A percentile compares a stretch with the other conserved stretches of the same genome.
phyloP scores from a whole-genome alignment of 768 basidiomycete species.

The Trametes cingulata region DNA sequence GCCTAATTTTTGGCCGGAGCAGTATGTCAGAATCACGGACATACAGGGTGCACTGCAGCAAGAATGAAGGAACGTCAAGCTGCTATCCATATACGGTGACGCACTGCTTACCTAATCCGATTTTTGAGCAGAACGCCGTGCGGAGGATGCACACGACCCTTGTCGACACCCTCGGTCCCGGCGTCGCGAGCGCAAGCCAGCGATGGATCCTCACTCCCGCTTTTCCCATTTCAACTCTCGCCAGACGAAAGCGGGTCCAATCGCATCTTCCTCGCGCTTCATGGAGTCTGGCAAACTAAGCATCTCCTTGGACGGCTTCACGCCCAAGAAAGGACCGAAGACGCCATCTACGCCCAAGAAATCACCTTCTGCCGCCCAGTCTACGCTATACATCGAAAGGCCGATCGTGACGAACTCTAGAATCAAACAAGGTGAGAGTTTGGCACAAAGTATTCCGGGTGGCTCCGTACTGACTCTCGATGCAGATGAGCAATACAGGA shows the following conservation, averaged over 20 bases:
- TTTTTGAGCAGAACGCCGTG: constrained; percentile 16
- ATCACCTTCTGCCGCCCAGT: constrained; percentile 27
- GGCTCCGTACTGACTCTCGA: background rate
- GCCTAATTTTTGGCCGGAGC: too few species aligned
- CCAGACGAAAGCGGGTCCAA: constrained; percentile 66
- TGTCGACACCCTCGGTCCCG: background rate
- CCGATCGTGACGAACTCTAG: constrained; percentile 81
- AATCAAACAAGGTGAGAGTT: constrained; percentile 52
- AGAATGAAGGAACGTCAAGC: too few species aligned
- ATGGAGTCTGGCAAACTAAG: constrained; percentile 42
- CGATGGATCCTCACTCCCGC: constrained; percentile 79
- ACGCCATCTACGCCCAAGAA: constrained; percentile 23
- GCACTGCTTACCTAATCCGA: constrained; percentile 16
- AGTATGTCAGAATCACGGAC: background rate
- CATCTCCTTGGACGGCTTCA: constrained; percentile 44
- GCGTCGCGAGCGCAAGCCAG: constrained; percentile 1
- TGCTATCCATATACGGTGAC: background rate
- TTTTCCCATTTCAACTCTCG: constrained; percentile 76
- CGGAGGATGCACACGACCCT: background rate
- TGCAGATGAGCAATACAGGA: constrained; percentile 66
- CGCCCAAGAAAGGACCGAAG: constrained; percentile 37
- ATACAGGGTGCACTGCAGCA: background rate
- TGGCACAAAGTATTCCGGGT: background rate
- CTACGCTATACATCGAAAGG: constrained; percentile 36
- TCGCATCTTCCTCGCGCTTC: constrained; percentile 44